A percentile compares a stretch with the other conserved stretches of the same genome.
phyloP scores from a whole-genome alignment of 106 monocot genomes.

The Dendrobium huoshanense region DNA sequence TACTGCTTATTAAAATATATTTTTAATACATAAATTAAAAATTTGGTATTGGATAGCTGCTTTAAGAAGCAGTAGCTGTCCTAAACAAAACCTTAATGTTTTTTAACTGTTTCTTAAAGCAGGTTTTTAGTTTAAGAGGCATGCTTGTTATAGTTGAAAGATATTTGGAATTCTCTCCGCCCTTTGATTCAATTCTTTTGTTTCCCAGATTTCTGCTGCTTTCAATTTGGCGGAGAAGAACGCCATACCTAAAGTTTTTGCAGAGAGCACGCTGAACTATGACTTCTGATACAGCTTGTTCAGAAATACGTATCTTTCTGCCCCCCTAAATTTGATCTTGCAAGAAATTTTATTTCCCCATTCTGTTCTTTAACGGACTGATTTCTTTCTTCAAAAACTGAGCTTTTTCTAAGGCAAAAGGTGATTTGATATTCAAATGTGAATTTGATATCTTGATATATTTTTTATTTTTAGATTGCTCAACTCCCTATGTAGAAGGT shows the following conservation, averaged over 20 bases:
- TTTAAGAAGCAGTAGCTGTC: too few species aligned
- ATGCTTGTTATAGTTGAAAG: not conserved
- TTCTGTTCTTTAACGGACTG: not conserved
- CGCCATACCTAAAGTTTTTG: constrained; percentile 15
- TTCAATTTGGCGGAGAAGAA: constrained; percentile 22
- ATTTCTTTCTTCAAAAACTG: not conserved
- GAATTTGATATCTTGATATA: not conserved
- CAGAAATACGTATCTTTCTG: not conserved
- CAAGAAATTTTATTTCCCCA: not conserved
- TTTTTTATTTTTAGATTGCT: too few species aligned
- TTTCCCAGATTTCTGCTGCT: constrained; percentile 18
- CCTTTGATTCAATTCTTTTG: not conserved
- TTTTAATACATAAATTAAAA: too few species aligned
- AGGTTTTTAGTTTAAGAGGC: not conserved
- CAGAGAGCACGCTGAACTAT: constrained; percentile 24
- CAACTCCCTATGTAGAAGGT: too few species aligned
- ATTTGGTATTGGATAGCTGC: too few species aligned
- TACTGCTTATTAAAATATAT: too few species aligned
- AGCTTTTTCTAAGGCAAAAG: not conserved
- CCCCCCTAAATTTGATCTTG: not conserved
- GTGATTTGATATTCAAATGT: not conserved
- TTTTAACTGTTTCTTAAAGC: too few species aligned
- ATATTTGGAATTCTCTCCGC: not conserved
- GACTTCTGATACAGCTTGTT: constrained; percentile 4
- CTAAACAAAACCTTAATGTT: too few species aligned